These are phyloP conservation scores for Boletus subparvulus DNA, from an alignment of 768 basidiomycete species.

Conservation along the genomic window DNA sequence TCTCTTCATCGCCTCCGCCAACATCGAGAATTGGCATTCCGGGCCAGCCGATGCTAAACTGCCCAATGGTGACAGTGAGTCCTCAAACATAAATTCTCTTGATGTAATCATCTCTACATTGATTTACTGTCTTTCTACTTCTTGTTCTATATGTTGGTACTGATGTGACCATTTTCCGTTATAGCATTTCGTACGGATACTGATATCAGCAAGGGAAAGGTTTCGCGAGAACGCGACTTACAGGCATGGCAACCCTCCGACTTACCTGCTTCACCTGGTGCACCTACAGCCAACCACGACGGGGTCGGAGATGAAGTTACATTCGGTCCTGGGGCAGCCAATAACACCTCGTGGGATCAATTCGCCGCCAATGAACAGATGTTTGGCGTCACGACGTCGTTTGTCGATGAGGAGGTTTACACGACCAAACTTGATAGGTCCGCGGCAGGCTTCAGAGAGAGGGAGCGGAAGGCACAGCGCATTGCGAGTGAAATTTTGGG, in stretches of 20 bases:
- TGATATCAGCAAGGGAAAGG: conserved; percentile 65
- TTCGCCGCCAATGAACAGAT: conserved; percentile 90
- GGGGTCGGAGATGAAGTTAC: conserved; percentile 62
- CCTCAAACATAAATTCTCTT: neutral
- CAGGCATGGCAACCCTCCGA: conserved; percentile 68
- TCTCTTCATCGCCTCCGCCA: conserved; percentile 67
- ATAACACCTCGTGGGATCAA: conserved; percentile 75
- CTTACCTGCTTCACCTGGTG: conserved; percentile 31
- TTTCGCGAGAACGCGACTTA: conserved; percentile 68
- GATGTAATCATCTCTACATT: neutral
- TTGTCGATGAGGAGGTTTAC: conserved; percentile 91
- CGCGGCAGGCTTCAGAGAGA: conserved; percentile 83
- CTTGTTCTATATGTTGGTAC: neutral
- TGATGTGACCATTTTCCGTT: conserved; percentile 16
- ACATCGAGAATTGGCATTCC: conserved; percentile 71
- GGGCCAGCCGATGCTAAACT: conserved; percentile 71
- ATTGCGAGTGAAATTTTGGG: conserved; percentile 90
- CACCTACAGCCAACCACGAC: conserved; percentile 27
- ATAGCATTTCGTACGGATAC: conserved; percentile 80
- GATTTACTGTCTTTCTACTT: neutral
- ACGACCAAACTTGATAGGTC: conserved; percentile 90
- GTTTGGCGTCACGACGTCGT: conserved; percentile 89
- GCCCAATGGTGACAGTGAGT: conserved; percentile 72
- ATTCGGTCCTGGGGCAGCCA: conserved; percentile 55
- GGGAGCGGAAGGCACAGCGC: conserved; percentile 81